A percentile compares a stretch with the other conserved stretches of the same genome.
These are phyloP conservation scores for Naegleria fowleri DNA, from an alignment of 208 protist species.

Conservation along the genomic window DNA sequence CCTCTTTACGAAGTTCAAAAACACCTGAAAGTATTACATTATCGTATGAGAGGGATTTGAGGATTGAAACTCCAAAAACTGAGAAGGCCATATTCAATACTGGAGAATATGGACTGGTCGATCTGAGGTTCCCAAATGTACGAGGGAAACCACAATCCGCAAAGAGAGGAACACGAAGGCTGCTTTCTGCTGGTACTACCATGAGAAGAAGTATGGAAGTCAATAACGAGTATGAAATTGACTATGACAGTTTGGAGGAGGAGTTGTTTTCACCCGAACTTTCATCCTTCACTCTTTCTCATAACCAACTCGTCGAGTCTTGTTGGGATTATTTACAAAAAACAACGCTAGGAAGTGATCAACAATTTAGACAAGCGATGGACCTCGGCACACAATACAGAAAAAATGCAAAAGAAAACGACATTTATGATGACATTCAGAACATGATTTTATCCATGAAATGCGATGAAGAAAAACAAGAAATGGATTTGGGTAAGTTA, in stretches of 20 bases:
- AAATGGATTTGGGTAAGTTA: not conserved
- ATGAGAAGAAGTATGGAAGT: not conserved
- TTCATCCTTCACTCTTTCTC: not conserved
- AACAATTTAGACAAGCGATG: not conserved
- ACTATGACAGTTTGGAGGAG: not conserved
- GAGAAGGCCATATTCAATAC: not conserved
- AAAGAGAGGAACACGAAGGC: not conserved
- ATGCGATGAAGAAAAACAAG: not conserved
- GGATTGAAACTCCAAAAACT: conserved; percentile 4
- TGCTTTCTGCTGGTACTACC: too few species aligned
- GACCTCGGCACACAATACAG: not conserved
- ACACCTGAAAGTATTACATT: not conserved
- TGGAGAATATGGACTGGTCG: not conserved
- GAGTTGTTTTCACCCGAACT: not conserved
- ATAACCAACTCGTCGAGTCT: not conserved
- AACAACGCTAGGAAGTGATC: not conserved
- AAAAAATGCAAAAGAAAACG: not conserved
- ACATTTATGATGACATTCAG: not conserved
- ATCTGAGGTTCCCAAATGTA: not conserved
- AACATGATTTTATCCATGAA: not conserved
- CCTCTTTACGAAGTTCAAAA: not conserved
- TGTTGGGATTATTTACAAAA: not conserved
- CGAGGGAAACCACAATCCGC: not conserved
- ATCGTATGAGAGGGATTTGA: not conserved
- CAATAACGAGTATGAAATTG: not conserved